Percentiles rank a stretch among this genome's conserved stretches.
These are phyloP conservation scores for Colletotrichum sp. DNA, from an alignment of 2,329 filamentous ascomycete species.

Conservation along the genomic window DNA sequence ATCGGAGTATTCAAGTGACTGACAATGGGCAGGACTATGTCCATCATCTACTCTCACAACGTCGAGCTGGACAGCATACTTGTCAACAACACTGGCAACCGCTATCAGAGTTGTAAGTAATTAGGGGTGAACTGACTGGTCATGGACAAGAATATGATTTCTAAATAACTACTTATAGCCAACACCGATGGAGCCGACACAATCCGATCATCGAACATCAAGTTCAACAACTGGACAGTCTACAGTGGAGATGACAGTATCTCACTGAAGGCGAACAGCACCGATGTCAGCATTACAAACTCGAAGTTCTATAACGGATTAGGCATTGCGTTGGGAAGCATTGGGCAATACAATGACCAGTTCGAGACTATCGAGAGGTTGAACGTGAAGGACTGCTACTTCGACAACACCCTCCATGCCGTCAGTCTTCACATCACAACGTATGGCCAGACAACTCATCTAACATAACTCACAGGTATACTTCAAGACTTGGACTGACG, in stretches of 20 bases:
- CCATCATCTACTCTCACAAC: constrained; percentile 47
- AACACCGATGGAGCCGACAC: constrained; percentile 39
- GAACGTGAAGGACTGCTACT: constrained; percentile 41
- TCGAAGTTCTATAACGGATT: constrained; percentile 43
- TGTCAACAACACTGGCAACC: constrained; percentile 47
- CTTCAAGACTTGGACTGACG: constrained; percentile 55
- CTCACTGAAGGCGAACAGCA: constrained; percentile 28
- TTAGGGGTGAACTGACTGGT: background rate
- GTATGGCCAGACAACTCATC: background rate
- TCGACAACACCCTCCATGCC: constrained; percentile 40
- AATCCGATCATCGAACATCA: constrained; percentile 26
- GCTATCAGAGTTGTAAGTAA: constrained; percentile 21
- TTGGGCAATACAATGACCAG: constrained; percentile 50
- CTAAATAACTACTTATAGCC: background rate
- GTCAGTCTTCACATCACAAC: constrained; percentile 19
- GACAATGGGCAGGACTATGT: constrained; percentile 37
- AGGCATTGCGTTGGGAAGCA: constrained; percentile 51
- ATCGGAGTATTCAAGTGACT: background rate
- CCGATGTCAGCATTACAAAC: constrained; percentile 37
- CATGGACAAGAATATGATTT: background rate
- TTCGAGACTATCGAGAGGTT: constrained; percentile 49
- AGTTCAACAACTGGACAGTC: constrained; percentile 30
- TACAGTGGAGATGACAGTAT: constrained; percentile 30
- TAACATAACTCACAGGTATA: constrained; percentile 44
- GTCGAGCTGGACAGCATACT: constrained; percentile 48